A percentile compares a stretch with the other conserved stretches of the same genome.
These are phyloP conservation scores for Verticillium nubilum DNA, from an alignment of 2,329 filamentous ascomycete genomes.

Conservation along the genomic window DNA sequence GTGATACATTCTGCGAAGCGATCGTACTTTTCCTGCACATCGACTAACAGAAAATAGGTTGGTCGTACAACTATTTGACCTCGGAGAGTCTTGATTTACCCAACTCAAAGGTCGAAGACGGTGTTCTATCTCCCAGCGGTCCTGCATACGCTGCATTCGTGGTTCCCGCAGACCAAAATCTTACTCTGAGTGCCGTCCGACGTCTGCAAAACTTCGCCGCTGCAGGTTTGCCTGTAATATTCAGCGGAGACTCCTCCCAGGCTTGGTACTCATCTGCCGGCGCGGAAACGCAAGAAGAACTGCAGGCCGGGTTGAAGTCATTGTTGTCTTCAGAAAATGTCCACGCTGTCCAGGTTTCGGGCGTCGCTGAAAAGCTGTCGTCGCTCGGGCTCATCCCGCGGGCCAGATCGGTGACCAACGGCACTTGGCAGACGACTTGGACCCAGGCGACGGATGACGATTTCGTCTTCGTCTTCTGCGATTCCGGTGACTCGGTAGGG, in stretches of 20 bases:
- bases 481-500: not conserved
- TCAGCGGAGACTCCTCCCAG: too few relatives aligned
- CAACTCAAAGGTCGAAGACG: conserved; percentile 27
- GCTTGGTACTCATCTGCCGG: too few relatives aligned
- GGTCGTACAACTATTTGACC: conserved; percentile 36
- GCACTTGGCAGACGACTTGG: conserved; percentile 6
- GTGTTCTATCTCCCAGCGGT: conserved; percentile 28
- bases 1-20: too few relatives aligned
- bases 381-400: conserved; percentile 2
- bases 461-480: conserved; percentile 5
- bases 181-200: conserved; percentile 26
- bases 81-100: conserved; percentile 36
- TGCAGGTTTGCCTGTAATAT: conserved; percentile 34
- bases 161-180: conserved; percentile 25
- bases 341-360: not conserved
- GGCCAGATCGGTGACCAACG: not conserved
- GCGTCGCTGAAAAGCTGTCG: not conserved
- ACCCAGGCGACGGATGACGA: not conserved
- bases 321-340: conserved; percentile 1
- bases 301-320: too few relatives aligned
- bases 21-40: too few relatives aligned
- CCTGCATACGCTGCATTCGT: conserved; percentile 38
- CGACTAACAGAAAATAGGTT: too few relatives aligned
- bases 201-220: conserved; percentile 27
- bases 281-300: too few relatives aligned